Evolutionary conservation across 495 filamentous ascomycete genomes (phyloP).

Genomic region (Opeltia flavorubescens): DNA sequence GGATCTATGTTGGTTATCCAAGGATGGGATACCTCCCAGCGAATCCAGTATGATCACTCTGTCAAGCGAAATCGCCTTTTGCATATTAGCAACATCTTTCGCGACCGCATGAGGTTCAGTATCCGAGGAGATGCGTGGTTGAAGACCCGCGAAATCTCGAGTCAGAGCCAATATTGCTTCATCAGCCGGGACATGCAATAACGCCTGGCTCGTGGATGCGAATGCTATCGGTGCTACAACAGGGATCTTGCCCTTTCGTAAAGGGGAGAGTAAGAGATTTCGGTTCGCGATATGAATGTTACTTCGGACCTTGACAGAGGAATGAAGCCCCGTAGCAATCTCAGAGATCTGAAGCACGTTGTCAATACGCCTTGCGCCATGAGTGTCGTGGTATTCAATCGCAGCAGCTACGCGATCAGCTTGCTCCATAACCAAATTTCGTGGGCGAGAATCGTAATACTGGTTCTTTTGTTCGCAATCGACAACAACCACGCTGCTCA

Average conservation of each 20-base stretch:
- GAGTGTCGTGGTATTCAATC: constrained; percentile 50
- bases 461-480: constrained; percentile 35
- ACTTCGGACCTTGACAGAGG: constrained; percentile 12
- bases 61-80: constrained; percentile 54
- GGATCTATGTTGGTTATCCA: constrained; percentile 47
- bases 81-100: constrained; percentile 29
- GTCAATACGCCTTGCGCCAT: constrained; percentile 54
- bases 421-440: constrained; percentile 41
- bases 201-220: constrained; percentile 40
- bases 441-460: constrained; percentile 22
- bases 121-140: constrained; percentile 26
- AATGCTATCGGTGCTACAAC: constrained; percentile 61
- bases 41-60: constrained; percentile 84
- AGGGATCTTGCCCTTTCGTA: constrained; percentile 65
- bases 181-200: constrained; percentile 43
- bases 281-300: constrained; percentile 34
- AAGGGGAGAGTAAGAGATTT: constrained; percentile 48
- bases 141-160: constrained; percentile 52
- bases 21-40: constrained; percentile 69
- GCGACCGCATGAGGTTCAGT: constrained; percentile 30
- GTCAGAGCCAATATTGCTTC: constrained; percentile 60
- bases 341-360: constrained; percentile 39
- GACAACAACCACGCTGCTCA: constrained; percentile 68
- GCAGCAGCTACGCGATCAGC: constrained; percentile 59
- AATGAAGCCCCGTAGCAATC: constrained; percentile 14